A percentile compares a stretch with the other conserved stretches of the same genome.
Conservation (phyloP, 306 rosid species). For the Rosa lucieae region DNA sequence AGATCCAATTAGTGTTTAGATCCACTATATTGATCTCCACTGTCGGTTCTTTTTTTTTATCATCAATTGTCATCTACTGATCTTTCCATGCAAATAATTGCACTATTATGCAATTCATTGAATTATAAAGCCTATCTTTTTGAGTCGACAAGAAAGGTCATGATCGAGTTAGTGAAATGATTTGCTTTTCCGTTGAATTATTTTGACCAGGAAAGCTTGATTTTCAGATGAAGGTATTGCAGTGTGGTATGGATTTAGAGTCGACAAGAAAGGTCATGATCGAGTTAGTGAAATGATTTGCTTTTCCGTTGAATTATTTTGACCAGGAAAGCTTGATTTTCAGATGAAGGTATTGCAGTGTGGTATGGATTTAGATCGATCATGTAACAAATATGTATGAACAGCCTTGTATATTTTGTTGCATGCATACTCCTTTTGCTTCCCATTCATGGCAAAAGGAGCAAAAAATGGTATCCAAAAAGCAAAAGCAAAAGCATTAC, state of each 20-base stretch:
- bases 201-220: neutral
- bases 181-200: neutral
- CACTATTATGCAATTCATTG: neutral
- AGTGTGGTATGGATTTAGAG: too few species aligned
- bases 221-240: neutral
- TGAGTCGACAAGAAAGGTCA: neutral
- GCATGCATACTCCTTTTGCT: neutral
- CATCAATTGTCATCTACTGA: neutral
- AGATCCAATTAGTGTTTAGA: neutral
- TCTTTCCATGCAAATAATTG: constrained; percentile 17
- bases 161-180: neutral
- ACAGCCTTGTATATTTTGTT: neutral
- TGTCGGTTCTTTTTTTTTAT: neutral
- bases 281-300: too few species aligned
- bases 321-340: too few species aligned
- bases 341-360: too few species aligned
- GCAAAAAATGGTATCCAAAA: neutral
- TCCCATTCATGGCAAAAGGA: neutral
- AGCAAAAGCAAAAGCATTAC: too few species aligned
- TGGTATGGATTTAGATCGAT: neutral
- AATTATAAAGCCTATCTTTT: neutral
- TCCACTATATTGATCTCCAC: neutral
- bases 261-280: too few species aligned
- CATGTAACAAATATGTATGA: too few species aligned
- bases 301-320: too few species aligned